Conservation (phyloP, 1,139 yeast species). For the Yamadazyma membranifaciens region DNA sequence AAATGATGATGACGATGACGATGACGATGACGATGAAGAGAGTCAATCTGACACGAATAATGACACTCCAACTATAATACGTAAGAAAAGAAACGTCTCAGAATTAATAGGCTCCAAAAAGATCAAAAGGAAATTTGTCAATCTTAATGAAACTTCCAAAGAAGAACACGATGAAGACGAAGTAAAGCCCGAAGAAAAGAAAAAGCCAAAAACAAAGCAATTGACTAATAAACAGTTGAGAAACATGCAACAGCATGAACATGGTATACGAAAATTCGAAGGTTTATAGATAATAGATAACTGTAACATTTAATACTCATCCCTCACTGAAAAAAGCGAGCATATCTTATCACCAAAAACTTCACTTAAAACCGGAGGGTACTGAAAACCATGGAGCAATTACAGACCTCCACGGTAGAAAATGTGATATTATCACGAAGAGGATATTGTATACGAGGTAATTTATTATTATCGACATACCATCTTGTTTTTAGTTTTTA, state of each 20-base stretch:
- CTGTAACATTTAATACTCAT: no score
- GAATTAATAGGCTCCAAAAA: conserved; percentile 7
- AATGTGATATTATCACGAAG: conserved; percentile 68
- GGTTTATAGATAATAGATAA: conserved; percentile 37
- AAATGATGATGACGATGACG: conserved; percentile 14
- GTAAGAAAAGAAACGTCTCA: conserved; percentile 15
- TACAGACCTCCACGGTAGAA: conserved; percentile 46
- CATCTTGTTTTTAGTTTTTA: conserved; percentile 72
- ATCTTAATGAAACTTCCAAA: conserved; percentile 17
- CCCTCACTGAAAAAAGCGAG: no score
- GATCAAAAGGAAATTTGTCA: conserved; percentile 19
- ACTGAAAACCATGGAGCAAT: conserved; percentile 19
- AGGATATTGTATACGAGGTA: conserved; percentile 66
- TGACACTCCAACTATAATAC: conserved; percentile 15
- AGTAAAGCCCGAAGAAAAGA: conserved; percentile 18
- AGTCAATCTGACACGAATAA: conserved; percentile 17
- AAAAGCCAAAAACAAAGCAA: conserved; percentile 32
- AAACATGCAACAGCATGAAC: conserved; percentile 54
- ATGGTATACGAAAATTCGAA: conserved; percentile 69
- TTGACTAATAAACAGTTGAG: conserved; percentile 46
- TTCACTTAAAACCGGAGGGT: no score
- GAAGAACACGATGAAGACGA: conserved; percentile 7
- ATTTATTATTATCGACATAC: conserved; percentile 75
- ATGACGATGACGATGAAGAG: conserved; percentile 17
- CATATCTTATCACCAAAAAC: background rate